Percentiles rank a stretch among this genome's conserved stretches.
These are phyloP conservation scores for Sporothrix humicola DNA, from an alignment of 2,329 filamentous ascomycete species.

Conservation along the genomic window DNA sequence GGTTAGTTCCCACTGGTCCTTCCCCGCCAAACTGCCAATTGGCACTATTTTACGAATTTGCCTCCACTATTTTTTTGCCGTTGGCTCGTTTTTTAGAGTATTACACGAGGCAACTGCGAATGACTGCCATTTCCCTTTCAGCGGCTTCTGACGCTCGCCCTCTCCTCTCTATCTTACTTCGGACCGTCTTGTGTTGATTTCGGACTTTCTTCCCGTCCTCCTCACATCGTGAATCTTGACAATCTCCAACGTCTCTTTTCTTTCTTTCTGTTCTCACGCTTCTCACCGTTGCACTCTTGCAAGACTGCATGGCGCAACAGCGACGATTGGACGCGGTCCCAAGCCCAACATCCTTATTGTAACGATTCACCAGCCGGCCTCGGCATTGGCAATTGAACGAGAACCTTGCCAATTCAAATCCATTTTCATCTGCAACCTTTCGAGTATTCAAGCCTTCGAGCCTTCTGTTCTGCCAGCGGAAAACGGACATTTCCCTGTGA, in stretches of 20 bases:
- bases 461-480: neutral
- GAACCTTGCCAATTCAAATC: too few species aligned
- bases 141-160: neutral
- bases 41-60: constrained; percentile 5
- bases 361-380: constrained; percentile 24
- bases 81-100: neutral
- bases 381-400: neutral
- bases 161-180: neutral
- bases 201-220: neutral
- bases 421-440: neutral
- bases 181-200: neutral
- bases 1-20: neutral
- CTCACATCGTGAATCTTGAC: neutral
- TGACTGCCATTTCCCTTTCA: neutral
- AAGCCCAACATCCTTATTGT: neutral
- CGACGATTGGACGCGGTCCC: neutral
- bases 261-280: neutral
- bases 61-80: constrained; percentile 13
- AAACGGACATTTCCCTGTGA: constrained; percentile 9
- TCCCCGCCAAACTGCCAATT: constrained; percentile 13
- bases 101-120: constrained; percentile 8
- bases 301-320: constrained; percentile 21
- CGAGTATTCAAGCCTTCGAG: neutral
- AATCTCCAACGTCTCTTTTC: neutral
- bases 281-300: neutral